Evolutionary conservation across 345 rosid genomes (phyloP), one percentile per base, ranked within the genome.

Genomic region (Excoecaria agallocha): DNA sequence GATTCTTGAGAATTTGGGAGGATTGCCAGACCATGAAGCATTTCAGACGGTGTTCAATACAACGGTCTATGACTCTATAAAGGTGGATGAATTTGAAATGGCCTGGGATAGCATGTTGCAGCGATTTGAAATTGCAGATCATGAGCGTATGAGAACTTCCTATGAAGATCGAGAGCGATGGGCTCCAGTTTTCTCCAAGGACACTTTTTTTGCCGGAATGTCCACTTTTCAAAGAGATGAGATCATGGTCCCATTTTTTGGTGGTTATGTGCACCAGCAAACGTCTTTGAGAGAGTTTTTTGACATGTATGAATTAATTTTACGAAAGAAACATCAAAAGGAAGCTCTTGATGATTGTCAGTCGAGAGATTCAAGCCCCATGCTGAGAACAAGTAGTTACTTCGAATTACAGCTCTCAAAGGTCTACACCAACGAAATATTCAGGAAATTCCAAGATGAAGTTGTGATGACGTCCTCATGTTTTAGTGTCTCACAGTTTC

Each of bases 201-300:
- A 94, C 72, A 85, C 89, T 0, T 80, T 79, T 72, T 92, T 90
- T 50, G 93, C 96, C 24, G 97, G 97, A 24, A 71, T 88, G 56
- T 74, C 84, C 48, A 74, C 86, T 75, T 78, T 86, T 51, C 86
- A 83, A 70, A 89, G 81, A 2, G 88, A 90, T 37, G 94, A 89
- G 77, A 70, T 70, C 10, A 24, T 86, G 5, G 81, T 50, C 68
- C 86, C 88, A 6, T 90, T 89, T 82, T 90, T 92, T 35, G 90
- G 90, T 41, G 87, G 82, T 78, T 90, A 85, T 8, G 72, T 92
- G 73, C 96, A 89, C 54, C 90, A 86, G 48, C 93, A 90, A 69
- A 94, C 97, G 22, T 90, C 96, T 39, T 69, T 94, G 80, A 94
- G 89, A 78, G 97, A 94, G 84, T 94, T 94, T 84, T 90, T 94